Conservation (phyloP, 371 early-diverging fungal species). For the Syncephalastrum sp. region DNA sequence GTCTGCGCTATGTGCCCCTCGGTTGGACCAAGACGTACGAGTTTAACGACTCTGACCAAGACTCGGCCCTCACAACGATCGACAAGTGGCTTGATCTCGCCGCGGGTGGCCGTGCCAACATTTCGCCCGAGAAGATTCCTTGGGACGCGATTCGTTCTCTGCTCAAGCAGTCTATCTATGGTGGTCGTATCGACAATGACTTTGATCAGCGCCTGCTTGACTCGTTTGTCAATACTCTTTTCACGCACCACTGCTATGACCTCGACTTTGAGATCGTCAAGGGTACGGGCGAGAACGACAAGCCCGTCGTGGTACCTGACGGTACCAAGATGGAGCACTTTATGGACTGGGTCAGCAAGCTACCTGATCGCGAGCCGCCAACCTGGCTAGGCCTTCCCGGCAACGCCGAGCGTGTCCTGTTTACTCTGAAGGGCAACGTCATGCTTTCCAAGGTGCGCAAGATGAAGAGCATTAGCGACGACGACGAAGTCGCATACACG, state of each 20-base stretch:
- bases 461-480: conserved; percentile 82
- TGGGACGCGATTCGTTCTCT: conserved; percentile 92
- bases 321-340: conserved; percentile 88
- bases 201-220: conserved; percentile 88
- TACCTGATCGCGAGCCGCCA: conserved; percentile 95
- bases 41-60: conserved; percentile 97
- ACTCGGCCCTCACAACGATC: conserved; percentile 85
- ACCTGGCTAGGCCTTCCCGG: conserved; percentile 96
- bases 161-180: conserved; percentile 90
- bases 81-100: conserved; percentile 89
- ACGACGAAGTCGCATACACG: conserved; percentile 68
- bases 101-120: conserved; percentile 82
- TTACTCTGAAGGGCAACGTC: conserved; percentile 71
- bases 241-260: conserved; percentile 82
- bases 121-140: conserved; percentile 94
- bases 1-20: conserved; percentile 93
- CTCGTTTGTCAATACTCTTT: conserved; percentile 85
- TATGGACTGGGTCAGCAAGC: conserved; percentile 80
- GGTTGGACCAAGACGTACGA: conserved; percentile 98
- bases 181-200: conserved; percentile 94
- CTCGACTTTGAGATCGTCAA: conserved; percentile 80
- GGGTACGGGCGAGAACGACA: conserved; percentile 36
- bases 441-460: conserved; percentile 82
- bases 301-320: conserved; percentile 76
- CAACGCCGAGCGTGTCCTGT: conserved; percentile 90